Evolutionary conservation across 768 basidiomycete genomes (phyloP).

Genomic region (Boletus huronensis): DNA sequence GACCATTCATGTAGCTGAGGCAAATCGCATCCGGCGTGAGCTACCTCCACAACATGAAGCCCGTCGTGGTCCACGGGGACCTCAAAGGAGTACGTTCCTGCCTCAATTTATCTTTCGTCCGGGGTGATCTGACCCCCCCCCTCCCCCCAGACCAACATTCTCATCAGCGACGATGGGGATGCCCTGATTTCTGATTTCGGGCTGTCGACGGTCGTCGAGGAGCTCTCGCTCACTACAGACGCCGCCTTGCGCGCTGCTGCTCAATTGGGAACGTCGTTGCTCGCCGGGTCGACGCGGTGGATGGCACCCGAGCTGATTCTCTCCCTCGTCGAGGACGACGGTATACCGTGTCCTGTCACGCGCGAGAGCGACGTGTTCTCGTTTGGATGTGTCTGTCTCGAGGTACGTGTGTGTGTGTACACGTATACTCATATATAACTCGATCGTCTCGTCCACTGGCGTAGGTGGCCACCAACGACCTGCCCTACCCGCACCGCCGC

Average conservation of each 20-base stretch:
- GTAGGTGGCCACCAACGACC: conserved; percentile 48
- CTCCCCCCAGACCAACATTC: conserved; percentile 47
- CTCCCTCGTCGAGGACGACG: conserved; percentile 47
- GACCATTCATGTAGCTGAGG: conserved; percentile 34
- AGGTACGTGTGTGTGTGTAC: conserved; percentile 35
- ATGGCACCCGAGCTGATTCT: conserved; percentile 55
- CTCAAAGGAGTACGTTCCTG: conserved; percentile 49
- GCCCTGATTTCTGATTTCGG: conserved; percentile 64
- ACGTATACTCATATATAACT: neutral
- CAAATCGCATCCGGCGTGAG: conserved; percentile 56
- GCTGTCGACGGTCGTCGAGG: conserved; percentile 54
- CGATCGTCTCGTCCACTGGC: neutral
- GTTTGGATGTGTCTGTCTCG: conserved; percentile 56
- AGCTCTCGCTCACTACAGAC: conserved; percentile 37
- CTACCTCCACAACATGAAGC: conserved; percentile 54
- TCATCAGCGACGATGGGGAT: conserved; percentile 48
- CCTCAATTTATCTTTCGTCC: neutral
- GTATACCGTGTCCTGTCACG: conserved; percentile 41
- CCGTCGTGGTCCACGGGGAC: conserved; percentile 57
- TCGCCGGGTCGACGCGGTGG: conserved; percentile 37
- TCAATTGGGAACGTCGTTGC: conserved; percentile 30
- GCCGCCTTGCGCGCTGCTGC: conserved; percentile 13
- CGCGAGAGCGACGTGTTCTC: conserved; percentile 58
- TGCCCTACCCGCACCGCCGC: conserved; percentile 50
- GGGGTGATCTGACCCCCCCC: neutral